phyloP scores from a whole-genome alignment of 495 filamentous ascomycete species.

The Penicillium alfredii region DNA sequence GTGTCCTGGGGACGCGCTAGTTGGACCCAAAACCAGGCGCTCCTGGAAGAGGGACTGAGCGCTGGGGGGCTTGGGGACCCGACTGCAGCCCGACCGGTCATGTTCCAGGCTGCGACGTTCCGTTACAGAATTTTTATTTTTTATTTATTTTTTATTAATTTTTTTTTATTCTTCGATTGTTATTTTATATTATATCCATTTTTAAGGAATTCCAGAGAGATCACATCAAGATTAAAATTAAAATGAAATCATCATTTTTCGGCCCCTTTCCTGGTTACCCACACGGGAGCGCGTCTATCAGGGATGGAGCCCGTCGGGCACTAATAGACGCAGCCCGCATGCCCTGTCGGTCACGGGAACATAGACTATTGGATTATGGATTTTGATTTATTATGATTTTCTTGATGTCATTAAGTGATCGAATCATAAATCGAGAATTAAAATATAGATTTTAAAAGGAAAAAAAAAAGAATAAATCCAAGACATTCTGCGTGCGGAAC shows the following conservation, averaged over 20 bases:
- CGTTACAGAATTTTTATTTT: slow-evolving; percentile 3
- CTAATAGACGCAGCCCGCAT: slow-evolving; percentile 40
- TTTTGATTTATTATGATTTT: no score
- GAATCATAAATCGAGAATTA: no score
- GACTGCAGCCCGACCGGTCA: slow-evolving; percentile 12
- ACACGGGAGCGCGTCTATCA: slow-evolving; percentile 32
- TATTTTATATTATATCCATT: no score
- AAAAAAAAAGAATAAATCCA: no score
- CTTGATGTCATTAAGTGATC: no score
- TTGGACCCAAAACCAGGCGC: slow-evolving; percentile 14
- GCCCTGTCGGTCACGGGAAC: slow-evolving; percentile 37
- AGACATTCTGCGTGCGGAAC: no score
- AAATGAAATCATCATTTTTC: background rate
- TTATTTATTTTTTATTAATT: slow-evolving; percentile 6
- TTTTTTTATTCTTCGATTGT: no score
- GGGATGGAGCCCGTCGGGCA: slow-evolving; percentile 27
- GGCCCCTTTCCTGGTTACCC: slow-evolving; percentile 11
- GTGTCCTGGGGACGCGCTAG: slow-evolving; percentile 21
- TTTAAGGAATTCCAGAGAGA: no score
- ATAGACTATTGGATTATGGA: background rate
- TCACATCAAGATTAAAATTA: background rate
- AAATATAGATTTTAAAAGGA: no score
- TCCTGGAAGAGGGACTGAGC: slow-evolving; percentile 28
- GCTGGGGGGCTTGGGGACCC: slow-evolving; percentile 12
- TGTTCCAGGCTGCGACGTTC: slow-evolving; percentile 17